Conservation (phyloP, 108 stramenopile genomes). For the Conticribra guillardii region DNA sequence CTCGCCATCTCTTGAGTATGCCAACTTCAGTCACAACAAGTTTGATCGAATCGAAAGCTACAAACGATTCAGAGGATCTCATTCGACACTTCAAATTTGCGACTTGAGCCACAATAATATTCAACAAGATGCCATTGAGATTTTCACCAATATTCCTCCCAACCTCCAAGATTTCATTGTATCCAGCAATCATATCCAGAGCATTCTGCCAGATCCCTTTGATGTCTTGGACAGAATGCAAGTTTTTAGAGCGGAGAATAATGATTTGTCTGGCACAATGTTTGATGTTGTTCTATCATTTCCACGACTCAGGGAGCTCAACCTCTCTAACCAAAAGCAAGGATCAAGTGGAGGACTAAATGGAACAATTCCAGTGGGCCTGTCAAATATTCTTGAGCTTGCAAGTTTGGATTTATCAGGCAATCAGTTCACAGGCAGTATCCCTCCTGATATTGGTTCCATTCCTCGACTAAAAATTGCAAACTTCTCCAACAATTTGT, state of each 20-base stretch:
- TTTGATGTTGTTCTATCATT: slow-evolving; percentile 18
- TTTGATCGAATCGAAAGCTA: slow-evolving; percentile 50
- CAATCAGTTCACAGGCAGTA: slow-evolving; percentile 9
- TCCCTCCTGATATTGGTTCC: slow-evolving; percentile 3
- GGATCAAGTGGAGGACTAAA: not conserved
- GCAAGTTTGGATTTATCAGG: not conserved
- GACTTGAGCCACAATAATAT: slow-evolving; percentile 50
- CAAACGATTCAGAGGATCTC: slow-evolving; percentile 44
- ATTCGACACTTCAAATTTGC: slow-evolving; percentile 28
- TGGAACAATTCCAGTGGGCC: slow-evolving; percentile 9
- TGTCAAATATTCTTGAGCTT: slow-evolving; percentile 5
- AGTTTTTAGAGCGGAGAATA: not conserved
- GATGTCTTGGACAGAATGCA: not conserved
- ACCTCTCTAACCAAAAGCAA: slow-evolving; percentile 13
- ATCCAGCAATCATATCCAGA: too few species aligned
- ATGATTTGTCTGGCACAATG: slow-evolving; percentile 9
- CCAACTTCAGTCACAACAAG: slow-evolving; percentile 57
- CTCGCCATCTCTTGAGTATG: slow-evolving; percentile 51
- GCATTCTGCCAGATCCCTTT: slow-evolving; percentile 13
- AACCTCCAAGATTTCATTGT: slow-evolving; percentile 15
- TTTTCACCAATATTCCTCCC: slow-evolving; percentile 27
- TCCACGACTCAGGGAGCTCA: not conserved
- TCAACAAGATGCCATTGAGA: slow-evolving; percentile 24
- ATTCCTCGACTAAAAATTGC: slow-evolving; percentile 1
- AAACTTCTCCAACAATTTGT: slow-evolving; percentile 12